These are phyloP conservation scores for Talaromyces sp. DNA, from an alignment of 2,329 filamentous ascomycete species.

Conservation along the genomic window DNA sequence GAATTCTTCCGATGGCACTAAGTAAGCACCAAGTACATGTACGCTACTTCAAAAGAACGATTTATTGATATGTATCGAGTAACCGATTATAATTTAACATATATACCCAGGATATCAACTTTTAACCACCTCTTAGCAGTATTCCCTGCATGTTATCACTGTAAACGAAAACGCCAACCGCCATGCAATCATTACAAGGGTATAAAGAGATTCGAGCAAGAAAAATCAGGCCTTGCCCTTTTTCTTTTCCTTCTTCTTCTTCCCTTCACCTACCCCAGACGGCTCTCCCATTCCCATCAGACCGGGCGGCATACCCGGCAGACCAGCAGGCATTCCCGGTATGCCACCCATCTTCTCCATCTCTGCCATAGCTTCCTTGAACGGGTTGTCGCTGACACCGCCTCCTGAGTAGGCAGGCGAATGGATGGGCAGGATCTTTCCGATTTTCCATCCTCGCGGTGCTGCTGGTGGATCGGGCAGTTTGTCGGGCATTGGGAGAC, in stretches of 20 bases:
- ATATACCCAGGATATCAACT: neutral
- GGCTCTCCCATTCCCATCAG: slow-evolving; percentile 42
- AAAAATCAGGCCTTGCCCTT: slow-evolving; percentile 36
- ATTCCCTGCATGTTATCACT: neutral
- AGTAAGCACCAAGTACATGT: too few relatives aligned
- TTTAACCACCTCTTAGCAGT: neutral
- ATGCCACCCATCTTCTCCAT: slow-evolving; percentile 55
- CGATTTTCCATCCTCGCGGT: slow-evolving; percentile 88
- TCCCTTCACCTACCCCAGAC: slow-evolving; percentile 20
- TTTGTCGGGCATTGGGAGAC: slow-evolving; percentile 61
- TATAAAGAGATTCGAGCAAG: slow-evolving; percentile 11
- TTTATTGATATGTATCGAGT: neutral
- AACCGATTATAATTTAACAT: neutral
- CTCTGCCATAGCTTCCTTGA: slow-evolving; percentile 95
- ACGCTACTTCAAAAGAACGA: neutral
- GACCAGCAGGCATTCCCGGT: slow-evolving; percentile 16
- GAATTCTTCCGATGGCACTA: too few relatives aligned
- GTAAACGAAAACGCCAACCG: slow-evolving; percentile 25
- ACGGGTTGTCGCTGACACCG: slow-evolving; percentile 86
- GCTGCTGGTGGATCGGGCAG: slow-evolving; percentile 67
- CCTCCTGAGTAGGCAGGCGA: slow-evolving; percentile 87
- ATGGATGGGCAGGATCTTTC: slow-evolving; percentile 74
- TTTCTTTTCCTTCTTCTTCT: slow-evolving; percentile 46
- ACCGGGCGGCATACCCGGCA: slow-evolving; percentile 6
- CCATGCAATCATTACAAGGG: slow-evolving; percentile 29